Percentiles rank a stretch among this genome's conserved stretches.
These are phyloP conservation scores for Penicillium coprophilum DNA, from an alignment of 495 filamentous ascomycete species.

Conservation along the genomic window DNA sequence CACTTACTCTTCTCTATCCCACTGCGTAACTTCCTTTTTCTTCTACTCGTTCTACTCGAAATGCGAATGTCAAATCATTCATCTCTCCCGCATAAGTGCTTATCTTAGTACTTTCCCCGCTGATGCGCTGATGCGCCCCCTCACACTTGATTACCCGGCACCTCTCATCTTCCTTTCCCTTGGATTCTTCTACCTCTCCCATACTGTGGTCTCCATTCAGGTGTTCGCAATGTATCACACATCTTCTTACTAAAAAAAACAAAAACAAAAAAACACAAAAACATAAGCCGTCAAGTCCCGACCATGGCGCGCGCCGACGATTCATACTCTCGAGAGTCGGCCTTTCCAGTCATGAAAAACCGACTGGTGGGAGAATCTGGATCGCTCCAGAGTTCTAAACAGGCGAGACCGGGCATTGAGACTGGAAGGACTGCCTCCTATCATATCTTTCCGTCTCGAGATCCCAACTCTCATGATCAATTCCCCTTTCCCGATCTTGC, in stretches of 20 bases:
- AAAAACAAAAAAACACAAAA: too few relatives aligned
- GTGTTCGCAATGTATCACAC: conserved; percentile 19
- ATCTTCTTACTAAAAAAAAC: conserved; percentile 18
- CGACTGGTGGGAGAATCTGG: conserved; percentile 17
- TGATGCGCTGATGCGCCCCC: conserved; percentile 6
- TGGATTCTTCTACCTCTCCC: background rate
- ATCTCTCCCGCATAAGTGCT: conserved; percentile 12
- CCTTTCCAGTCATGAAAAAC: conserved; percentile 16
- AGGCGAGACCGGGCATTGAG: conserved; percentile 9
- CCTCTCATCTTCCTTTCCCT: conserved; percentile 2
- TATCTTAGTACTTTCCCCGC: conserved; percentile 12
- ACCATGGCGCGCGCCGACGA: conserved; percentile 29
- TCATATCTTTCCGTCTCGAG: conserved; percentile 12
- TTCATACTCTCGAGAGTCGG: conserved; percentile 22
- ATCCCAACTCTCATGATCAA: conserved; percentile 15
- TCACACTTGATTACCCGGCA: background rate
- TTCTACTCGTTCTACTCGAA: background rate
- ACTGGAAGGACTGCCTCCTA: conserved; percentile 4
- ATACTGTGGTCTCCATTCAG: background rate
- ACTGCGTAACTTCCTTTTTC: background rate
- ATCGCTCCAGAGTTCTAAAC: conserved; percentile 11
- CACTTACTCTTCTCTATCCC: background rate
- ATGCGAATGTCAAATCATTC: background rate
- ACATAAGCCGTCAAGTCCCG: conserved; percentile 8
- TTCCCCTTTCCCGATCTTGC: conserved; percentile 23